Base-by-base conservation (phyloP, 768 basidiomycete species). In the Lactarius quietus region DNA sequence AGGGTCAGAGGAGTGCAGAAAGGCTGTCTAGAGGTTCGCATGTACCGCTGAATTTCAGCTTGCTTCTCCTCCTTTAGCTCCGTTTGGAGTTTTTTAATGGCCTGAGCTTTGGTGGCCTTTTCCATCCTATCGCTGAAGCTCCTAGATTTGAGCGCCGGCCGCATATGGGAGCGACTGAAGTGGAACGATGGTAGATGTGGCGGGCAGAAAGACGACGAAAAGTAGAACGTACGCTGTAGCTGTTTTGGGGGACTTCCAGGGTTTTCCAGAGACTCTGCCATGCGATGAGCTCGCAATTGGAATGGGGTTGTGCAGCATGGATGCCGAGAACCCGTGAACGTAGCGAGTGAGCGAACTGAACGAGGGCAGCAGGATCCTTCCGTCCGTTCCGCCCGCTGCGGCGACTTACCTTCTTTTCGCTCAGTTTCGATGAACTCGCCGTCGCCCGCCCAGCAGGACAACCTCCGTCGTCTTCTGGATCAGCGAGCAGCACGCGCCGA, bases 11-110 rank as follows among this genome's bases (percentile, higher is more conserved):
- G 23, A 28, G 28, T 45, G 52, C 29, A 18, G 35, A 20, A 38
- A n/a, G 35, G 36, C n/a, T 17, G 31, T 10, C 53, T 26, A 31
- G n/a, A 33, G 7, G 15, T 29, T 72, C 76, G 62, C 65, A 86
- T 90, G 62, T 65, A 86, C 90, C 87, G 80, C 67, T 81, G 78
- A 55, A 81, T 77, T 70, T 92, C 91, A 5, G 86, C 83, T 69
- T 82, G 77, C 70, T 91, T 92, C 74, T 93, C 92, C 54, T 89
- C 86, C 73, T 84, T 88, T 68, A 93, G 81, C 68, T 92, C 91
- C 12, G 74, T 71, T 74, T 92, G 80, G 35, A 93, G 78, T 73
- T 88, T 86, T 75, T 90, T 93, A 66, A 89, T 82, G 23, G 92
- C 88, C 43, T 79, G 79, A 23, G 83, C 83, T 70, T 83, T 84